Evolutionary conservation across 805 yeast species (phyloP).

Genomic region (Dipodascopsis uninucleata): DNA sequence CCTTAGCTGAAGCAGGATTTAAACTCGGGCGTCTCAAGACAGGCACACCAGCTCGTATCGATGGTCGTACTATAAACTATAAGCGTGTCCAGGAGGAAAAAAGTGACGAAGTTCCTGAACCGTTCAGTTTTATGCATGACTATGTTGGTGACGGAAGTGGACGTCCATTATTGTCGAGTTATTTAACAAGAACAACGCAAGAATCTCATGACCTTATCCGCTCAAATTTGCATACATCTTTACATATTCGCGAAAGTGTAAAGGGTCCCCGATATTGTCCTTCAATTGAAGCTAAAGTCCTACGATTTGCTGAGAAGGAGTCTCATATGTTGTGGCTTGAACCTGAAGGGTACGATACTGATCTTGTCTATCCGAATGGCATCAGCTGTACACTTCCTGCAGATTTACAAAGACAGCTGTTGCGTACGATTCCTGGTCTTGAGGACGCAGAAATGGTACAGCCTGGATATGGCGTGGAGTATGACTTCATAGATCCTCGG

Average conservation of each 20-base stretch:
- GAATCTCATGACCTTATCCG: conserved; percentile 67
- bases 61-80: conserved; percentile 68
- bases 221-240: conserved; percentile 70
- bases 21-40: conserved; percentile 86
- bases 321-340: conserved; percentile 90
- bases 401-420: conserved; percentile 75
- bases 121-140: conserved; percentile 84
- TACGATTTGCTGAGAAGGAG: conserved; percentile 70
- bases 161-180: conserved; percentile 60
- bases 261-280: conserved; percentile 98
- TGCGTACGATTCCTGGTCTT: conserved; percentile 78
- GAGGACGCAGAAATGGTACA: conserved; percentile 84
- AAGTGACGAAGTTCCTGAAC: conserved; percentile 81
- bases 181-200: conserved; percentile 73
- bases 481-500: conserved; percentile 92
- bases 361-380: conserved; percentile 93
- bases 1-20: conserved; percentile 74
- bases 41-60: conserved; percentile 93
- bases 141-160: conserved; percentile 50
- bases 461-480: conserved; percentile 99
- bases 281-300: conserved; percentile 84
- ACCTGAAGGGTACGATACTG: conserved; percentile 88
- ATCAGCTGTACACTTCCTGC: conserved; percentile 95
- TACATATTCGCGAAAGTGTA: conserved; percentile 89
- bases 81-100: conserved; percentile 58